phyloP scores from a whole-genome alignment of 2,329 filamentous ascomycete species.

The Dothiorella sarmentorum region DNA sequence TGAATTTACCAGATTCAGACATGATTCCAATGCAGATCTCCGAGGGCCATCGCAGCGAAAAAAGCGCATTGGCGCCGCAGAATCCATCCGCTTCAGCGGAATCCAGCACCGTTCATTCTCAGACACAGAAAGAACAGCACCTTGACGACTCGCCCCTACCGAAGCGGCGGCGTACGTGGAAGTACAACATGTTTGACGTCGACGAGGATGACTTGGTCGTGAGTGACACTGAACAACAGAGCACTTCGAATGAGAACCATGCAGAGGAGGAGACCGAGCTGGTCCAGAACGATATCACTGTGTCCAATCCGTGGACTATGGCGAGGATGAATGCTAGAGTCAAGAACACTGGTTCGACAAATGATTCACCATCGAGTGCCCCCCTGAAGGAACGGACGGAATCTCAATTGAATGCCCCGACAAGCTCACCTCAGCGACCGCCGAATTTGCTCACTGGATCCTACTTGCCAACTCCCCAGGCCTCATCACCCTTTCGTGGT shows the following conservation, averaged over 20 bases:
- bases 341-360: neutral
- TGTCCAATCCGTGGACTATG: conserved; percentile 50
- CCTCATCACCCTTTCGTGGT: neutral
- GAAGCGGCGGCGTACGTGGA: conserved; percentile 26
- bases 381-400: conserved; percentile 22
- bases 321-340: conserved; percentile 43
- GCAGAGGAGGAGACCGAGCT: conserved; percentile 29
- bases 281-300: conserved; percentile 20
- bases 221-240: neutral
- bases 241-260: conserved; percentile 20
- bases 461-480: neutral
- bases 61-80: no score
- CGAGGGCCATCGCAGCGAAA: neutral
- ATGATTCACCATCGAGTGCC: conserved; percentile 7
- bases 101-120: neutral
- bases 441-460: neutral
- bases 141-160: neutral
- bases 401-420: neutral
- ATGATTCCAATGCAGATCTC: neutral
- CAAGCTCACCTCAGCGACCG: conserved; percentile 20
- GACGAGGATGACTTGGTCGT: conserved; percentile 34
- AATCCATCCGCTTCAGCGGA: neutral
- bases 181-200: conserved; percentile 39
- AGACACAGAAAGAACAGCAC: neutral
- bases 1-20: neutral